Base-by-base conservation (phyloP, 108 stramenopile species). In the Phaeodactylum tricornutum region DNA sequence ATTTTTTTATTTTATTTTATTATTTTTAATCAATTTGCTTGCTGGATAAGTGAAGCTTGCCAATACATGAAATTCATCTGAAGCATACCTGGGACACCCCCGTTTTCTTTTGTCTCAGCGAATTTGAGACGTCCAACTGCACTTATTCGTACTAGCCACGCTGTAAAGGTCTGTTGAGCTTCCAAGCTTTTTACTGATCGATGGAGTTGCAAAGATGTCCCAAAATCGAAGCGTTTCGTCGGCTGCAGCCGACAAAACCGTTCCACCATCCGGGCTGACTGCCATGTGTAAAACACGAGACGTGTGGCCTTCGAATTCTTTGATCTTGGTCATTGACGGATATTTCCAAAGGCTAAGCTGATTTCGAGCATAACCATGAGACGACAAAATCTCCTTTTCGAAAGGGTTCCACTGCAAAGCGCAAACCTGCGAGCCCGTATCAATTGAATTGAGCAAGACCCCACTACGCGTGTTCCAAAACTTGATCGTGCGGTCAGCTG, bases 161-260 rank as follows among this genome's bases (percentile, higher is more conserved):
- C 21, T 26, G 20, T 22, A 26, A n/a, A 45, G 4, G 15, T 45
- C 44, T 26, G 15, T 26, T n/a, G 15, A n/a, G 3, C 24, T 45
- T 22, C 24, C 5, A n/a, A n/a, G n/a, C 44, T 66, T 40, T 38
- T 61, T 32, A 48, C 65, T 52, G 30, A 63, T 66, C 36, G 79
- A 64, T 28, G 84, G 79, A 29, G 87, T 64, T 31, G 75, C 74
- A 60, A 99, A 98, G 5, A 98, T 79, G 52, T 97, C 85, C 96
- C 98, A 99, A 71, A 99, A 99, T 19, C 98, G 84, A 9, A 99
- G 70, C 5, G 98, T 99, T 72, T 99, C 96, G 58, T 99, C 98
- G 4, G 92, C 96, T 3, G 96, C 96, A 0, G 89, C 98, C 7
- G 95, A 94, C 20, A 92, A 81, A 11, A 98, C 95, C 27, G 87